Base-by-base conservation (phyloP, 805 yeast genomes). In the Cyberlindnera samutprakarnensis region DNA sequence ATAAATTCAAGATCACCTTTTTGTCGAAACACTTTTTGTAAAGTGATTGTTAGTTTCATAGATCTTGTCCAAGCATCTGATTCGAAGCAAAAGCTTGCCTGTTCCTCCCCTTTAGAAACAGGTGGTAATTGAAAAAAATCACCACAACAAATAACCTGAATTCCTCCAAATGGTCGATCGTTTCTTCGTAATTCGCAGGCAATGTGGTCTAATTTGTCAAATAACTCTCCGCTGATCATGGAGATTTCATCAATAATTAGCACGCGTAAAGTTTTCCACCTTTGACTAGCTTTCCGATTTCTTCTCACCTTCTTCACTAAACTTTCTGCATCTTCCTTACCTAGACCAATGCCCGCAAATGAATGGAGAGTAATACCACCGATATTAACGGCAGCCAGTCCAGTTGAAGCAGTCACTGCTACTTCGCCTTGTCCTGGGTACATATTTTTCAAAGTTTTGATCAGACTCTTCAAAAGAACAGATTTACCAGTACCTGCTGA, bases 401-500 rank as follows among this genome's bases (percentile, higher is more conserved):
- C 94, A 1, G 94, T 83, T 0, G 92, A 81, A 0, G 94, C 94
- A 0, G 92, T 81, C 2, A 83, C 80, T 0, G 81, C 87, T 4
- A 83, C 84, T 11, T 61, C 51, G 2, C 70, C 73, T 1, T 44
- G 44, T 0, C 41, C 41, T 0, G 68, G 65, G 50, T 73, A 66
- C 37, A 64, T 66, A 1, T 42, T 38, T 39, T 59, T 64, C 33
- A 83, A 51, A 0, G 65, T 56, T 44, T 71, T 70, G 33, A 83
- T 81, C 23, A 83, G 62, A 9, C 74, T 65, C 39, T 70, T 68
- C 31, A 92, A 60, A n/a, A 92, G 62, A 4, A 92, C 80, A 2
- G 98, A 90, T 53, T 92, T 92, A 51, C 98, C 98, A 0, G 98
- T 92, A 48, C 98, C 98, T 0, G 98, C 98, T 21, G 96, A 86